A percentile compares a stretch with the other conserved stretches of the same genome.
These are phyloP conservation scores for Grosmannia serpens DNA, from an alignment of 2,329 filamentous ascomycete species.

Conservation along the genomic window DNA sequence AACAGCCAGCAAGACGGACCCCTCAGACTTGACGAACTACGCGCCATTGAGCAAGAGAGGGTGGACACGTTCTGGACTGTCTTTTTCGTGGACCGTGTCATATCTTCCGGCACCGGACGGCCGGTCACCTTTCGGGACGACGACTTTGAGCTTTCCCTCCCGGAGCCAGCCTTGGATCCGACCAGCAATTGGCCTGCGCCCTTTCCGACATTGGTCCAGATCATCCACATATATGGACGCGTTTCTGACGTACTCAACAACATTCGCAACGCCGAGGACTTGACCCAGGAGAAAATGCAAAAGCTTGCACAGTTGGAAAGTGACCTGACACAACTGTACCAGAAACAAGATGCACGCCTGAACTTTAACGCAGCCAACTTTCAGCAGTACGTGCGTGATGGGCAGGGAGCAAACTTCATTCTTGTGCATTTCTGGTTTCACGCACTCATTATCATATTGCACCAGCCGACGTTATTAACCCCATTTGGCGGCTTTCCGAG, in stretches of 20 bases:
- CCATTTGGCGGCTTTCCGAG: slow-evolving; percentile 50
- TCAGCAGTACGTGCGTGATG: slow-evolving; percentile 67
- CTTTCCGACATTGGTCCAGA: slow-evolving; percentile 69
- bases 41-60: slow-evolving; percentile 65
- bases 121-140: slow-evolving; percentile 75
- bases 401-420: slow-evolving; percentile 79
- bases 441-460: slow-evolving; percentile 70
- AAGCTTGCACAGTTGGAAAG: slow-evolving; percentile 67
- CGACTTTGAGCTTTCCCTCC: slow-evolving; percentile 71
- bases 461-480: slow-evolving; percentile 72
- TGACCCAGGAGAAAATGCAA: slow-evolving; percentile 63
- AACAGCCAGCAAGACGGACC: slow-evolving; percentile 21
- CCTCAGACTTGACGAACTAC: slow-evolving; percentile 39
- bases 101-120: slow-evolving; percentile 76
- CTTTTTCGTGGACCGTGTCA: slow-evolving; percentile 76
- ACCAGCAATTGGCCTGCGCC: slow-evolving; percentile 61
- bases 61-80: slow-evolving; percentile 86
- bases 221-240: slow-evolving; percentile 75
- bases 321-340: slow-evolving; percentile 61
- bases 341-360: slow-evolving; percentile 60
- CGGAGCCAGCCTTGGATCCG: slow-evolving; percentile 36
- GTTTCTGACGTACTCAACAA: slow-evolving; percentile 79
- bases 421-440: slow-evolving; percentile 85
- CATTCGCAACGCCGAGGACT: slow-evolving; percentile 60
- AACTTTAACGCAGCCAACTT: slow-evolving; percentile 83